Percentiles rank a stretch among this genome's conserved stretches.
Evolutionary conservation across 2,329 filamentous ascomycete species (phyloP).

Genomic region (Aspergillus fructus): DNA sequence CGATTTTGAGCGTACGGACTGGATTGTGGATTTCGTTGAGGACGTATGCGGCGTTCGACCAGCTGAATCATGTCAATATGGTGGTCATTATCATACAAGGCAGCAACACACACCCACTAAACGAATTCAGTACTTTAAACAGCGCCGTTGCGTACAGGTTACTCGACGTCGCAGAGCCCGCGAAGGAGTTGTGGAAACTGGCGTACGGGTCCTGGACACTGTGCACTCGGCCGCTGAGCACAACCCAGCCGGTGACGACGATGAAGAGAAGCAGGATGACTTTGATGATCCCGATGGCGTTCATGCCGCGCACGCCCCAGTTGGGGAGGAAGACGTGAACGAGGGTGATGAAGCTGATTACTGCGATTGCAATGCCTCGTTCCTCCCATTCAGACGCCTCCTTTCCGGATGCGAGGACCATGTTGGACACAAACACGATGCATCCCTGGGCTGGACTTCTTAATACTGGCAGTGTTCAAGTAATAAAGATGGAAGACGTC

Average conservation of each 20-base stretch:
- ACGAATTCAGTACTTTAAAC: conserved; percentile 1
- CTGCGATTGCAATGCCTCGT: conserved; percentile 28
- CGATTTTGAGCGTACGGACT: conserved; percentile 54
- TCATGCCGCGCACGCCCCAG: conserved; percentile 44
- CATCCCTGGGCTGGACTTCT: background rate
- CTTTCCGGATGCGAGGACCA: conserved; percentile 24
- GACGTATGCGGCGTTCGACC: conserved; percentile 30
- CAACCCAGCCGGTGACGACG: conserved; percentile 44
- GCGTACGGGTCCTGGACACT: conserved; percentile 35
- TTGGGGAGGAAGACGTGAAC: conserved; percentile 42
- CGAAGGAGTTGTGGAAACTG: conserved; percentile 34
- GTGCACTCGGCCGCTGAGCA: conserved; percentile 33
- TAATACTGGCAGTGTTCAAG: background rate
- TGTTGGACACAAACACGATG: conserved; percentile 12
- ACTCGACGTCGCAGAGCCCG: background rate
- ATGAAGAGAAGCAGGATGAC: conserved; percentile 46
- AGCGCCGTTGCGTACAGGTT: conserved; percentile 3
- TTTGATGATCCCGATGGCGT: conserved; percentile 47
- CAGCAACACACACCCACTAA: background rate
- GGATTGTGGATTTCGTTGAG: conserved; percentile 56
- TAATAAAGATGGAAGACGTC: background rate
- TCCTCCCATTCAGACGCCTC: conserved; percentile 25
- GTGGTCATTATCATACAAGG: background rate
- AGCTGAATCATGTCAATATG: background rate
- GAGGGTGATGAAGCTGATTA: conserved; percentile 36